Evolutionary conservation across 78 protist genomes (phyloP).

Genomic region (Planoprotostelium fungivorum): DNA sequence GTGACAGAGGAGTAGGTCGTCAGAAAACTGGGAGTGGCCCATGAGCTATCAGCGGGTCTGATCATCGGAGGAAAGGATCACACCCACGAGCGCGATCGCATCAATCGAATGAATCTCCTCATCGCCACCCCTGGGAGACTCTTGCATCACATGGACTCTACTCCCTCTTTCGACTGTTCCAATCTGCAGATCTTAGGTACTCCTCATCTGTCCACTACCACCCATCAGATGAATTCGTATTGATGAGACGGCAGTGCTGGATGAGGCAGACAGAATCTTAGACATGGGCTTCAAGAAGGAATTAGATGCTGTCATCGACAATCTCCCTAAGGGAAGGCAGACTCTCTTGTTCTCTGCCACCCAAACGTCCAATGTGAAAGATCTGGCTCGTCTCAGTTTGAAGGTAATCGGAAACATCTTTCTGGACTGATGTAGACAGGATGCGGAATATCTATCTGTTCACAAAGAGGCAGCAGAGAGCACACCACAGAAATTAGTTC

Average conservation of each 20-base stretch:
- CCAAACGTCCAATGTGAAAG: slow-evolving; percentile 79
- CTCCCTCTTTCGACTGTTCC: slow-evolving; percentile 53
- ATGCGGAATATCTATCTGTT: slow-evolving; percentile 86
- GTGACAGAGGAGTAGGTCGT: slow-evolving; percentile 11
- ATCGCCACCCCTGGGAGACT: slow-evolving; percentile 98
- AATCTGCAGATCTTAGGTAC: slow-evolving; percentile 75
- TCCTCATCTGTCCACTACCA: not conserved
- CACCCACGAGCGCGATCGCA: slow-evolving; percentile 29
- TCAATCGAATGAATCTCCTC: slow-evolving; percentile 82
- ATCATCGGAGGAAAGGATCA: slow-evolving; percentile 90
- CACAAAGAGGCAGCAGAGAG: slow-evolving; percentile 17
- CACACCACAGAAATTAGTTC: slow-evolving; percentile 69
- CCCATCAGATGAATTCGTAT: not conserved
- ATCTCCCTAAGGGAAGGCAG: slow-evolving; percentile 78
- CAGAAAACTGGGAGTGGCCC: slow-evolving; percentile 10
- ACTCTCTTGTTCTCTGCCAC: slow-evolving; percentile 96
- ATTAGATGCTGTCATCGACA: slow-evolving; percentile 76
- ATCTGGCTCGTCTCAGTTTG: slow-evolving; percentile 72
- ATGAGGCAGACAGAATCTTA: slow-evolving; percentile 96
- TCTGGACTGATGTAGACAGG: not conserved
- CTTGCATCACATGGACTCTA: slow-evolving; percentile 95
- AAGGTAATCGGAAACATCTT: not conserved
- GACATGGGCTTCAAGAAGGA: slow-evolving; percentile 89
- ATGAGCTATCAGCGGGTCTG: slow-evolving; percentile 83
- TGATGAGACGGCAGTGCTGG: slow-evolving; percentile 65